Base-by-base conservation (phyloP, 2,329 filamentous ascomycete species). In the Verticillium nonalfalfae region DNA sequence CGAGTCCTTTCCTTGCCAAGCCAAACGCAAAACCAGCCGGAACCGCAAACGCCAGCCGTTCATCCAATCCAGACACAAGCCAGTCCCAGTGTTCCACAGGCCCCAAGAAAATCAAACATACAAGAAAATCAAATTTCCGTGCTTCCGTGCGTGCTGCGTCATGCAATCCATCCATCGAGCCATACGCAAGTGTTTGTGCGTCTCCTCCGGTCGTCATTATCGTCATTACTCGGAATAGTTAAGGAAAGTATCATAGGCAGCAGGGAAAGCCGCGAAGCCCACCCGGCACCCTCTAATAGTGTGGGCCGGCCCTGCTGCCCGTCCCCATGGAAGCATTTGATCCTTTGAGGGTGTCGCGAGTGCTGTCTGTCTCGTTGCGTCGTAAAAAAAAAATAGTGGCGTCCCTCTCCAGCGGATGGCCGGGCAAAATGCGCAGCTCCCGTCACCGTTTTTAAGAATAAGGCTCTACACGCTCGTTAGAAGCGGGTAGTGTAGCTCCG, bases 401-500 rank as follows among this genome's bases (percentile, higher is more conserved):
- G 60, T 64, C 59, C 62, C 62, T 52, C 61, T 63, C 63, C 18
- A 21, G 18, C 21, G 45, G 45, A 52, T 21, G 21, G 45, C 45
- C 45, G 45, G 21, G 21, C 45, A 9, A 21, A 10, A 11, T 26
- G n/a, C 4, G n/a, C 13, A 4, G 18, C n/a, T 18, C 45, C 21
- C 45, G 15, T 57, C 55, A 31, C 35, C 55, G 55, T 57, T 38
- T 58, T 58, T 14, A 2, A 45, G 4, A 10, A 33, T 3, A 10
- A 10, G 13, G 35, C 26, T 15, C 14, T 45, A 14, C 56, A 11
- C 35, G 15, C 56, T 18, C 34, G 40, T 72, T 69, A 78, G 63
- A 78, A 75, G 40, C 67, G 68, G 55, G 73, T 74, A 56, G 70
- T 76, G 65, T 71, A 75, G 63, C 72, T 77, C 61, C 74, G 75